Percentiles rank a stretch among this genome's conserved stretches.
These are phyloP conservation scores for Botrytis fabae DNA, from an alignment of 2,329 filamentous ascomycete species.

Conservation along the genomic window DNA sequence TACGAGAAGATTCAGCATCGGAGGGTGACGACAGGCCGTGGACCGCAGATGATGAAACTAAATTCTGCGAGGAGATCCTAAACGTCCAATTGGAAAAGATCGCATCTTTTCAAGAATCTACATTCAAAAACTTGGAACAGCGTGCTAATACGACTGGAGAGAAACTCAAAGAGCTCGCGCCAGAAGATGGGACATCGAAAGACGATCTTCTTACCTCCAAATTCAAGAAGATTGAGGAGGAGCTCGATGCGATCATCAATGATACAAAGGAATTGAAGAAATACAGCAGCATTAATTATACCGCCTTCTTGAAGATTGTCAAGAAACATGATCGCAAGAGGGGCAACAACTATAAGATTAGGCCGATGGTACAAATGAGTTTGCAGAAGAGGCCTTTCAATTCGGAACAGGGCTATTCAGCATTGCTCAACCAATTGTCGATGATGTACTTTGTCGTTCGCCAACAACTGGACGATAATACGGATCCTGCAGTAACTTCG, in stretches of 20 bases:
- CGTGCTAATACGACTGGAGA: constrained; percentile 59
- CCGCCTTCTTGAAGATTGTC: constrained; percentile 94
- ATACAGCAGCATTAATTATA: constrained; percentile 96
- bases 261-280: constrained; percentile 92
- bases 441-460: constrained; percentile 95
- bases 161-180: constrained; percentile 77
- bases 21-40: constrained; percentile 63
- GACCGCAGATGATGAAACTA: constrained; percentile 92
- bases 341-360: constrained; percentile 81
- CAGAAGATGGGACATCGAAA: constrained; percentile 56
- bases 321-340: constrained; percentile 99
- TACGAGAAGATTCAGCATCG: constrained; percentile 67
- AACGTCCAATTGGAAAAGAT: constrained; percentile 96
- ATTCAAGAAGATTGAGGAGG: constrained; percentile 70
- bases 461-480: constrained; percentile 69
- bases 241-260: constrained; percentile 84
- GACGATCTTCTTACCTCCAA: constrained; percentile 51
- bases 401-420: constrained; percentile 84
- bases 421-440: constrained; percentile 85
- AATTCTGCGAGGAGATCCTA: constrained; percentile 92
- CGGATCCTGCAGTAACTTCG: constrained; percentile 44
- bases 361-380: constrained; percentile 87
- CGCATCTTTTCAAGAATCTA: constrained; percentile 80
- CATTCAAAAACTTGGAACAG: constrained; percentile 59
- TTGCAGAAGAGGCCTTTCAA: constrained; percentile 91